These are phyloP conservation scores for Populus deltoides DNA, from an alignment of 345 rosid species.

Conservation along the genomic window DNA sequence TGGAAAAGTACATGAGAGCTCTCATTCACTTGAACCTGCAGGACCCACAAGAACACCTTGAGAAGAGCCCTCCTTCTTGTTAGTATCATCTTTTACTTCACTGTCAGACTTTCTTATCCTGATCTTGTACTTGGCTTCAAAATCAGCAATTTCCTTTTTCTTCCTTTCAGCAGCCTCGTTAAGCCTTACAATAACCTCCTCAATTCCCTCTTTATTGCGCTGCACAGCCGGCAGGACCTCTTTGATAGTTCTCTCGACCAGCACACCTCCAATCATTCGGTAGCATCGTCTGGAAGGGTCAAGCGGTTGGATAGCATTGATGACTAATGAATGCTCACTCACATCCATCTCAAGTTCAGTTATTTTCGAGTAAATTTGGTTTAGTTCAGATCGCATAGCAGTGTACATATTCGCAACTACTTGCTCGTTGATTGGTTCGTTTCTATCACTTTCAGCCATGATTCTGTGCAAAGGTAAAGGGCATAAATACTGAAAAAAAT, in stretches of 20 bases:
- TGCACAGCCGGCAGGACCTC: constrained; percentile 94
- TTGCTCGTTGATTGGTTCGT: constrained; percentile 62
- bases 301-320: constrained; percentile 81
- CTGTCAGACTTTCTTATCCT: constrained; percentile 62
- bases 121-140: constrained; percentile 84
- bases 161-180: constrained; percentile 80
- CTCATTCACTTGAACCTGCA: constrained; percentile 53
- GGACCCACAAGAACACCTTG: constrained; percentile 98
- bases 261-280: constrained; percentile 91
- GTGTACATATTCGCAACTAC: constrained; percentile 64
- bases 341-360: constrained; percentile 95
- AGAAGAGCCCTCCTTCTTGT: constrained; percentile 75
- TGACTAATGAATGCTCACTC: constrained; percentile 82
- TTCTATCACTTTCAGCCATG: constrained; percentile 56
- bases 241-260: constrained; percentile 87
- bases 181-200: constrained; percentile 77
- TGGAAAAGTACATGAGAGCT: neutral
- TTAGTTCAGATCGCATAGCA: constrained; percentile 70
- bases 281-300: constrained; percentile 81
- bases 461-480: constrained; percentile 23
- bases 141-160: constrained; percentile 71
- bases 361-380: constrained; percentile 86
- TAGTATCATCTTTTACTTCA: constrained; percentile 45
- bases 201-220: constrained; percentile 90
- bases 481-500: neutral